phyloP scores from a whole-genome alignment of 1,139 yeast genomes.

The Candida mesenterica region DNA sequence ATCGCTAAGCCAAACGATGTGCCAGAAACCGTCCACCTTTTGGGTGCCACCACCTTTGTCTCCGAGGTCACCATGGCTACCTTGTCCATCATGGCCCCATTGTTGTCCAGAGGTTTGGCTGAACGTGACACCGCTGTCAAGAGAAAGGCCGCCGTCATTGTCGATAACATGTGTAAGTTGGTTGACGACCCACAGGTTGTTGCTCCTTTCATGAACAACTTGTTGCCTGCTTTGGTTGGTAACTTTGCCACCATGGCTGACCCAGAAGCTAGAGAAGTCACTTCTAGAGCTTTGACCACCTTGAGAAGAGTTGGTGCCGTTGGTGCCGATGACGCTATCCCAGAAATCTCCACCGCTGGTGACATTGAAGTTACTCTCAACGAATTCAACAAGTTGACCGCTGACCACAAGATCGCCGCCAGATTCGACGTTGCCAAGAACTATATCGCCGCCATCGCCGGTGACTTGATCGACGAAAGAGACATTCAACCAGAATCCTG shows the following conservation, averaged over 20 bases:
- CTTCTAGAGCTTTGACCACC: conserved; percentile 94
- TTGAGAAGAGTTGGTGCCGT: conserved; percentile 98
- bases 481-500: conserved; percentile 89
- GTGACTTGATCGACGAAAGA: conserved; percentile 98
- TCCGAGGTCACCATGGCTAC: conserved; percentile 99
- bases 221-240: conserved; percentile 93
- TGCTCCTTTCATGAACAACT: conserved; percentile 96
- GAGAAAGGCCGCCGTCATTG: conserved; percentile 99
- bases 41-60: conserved; percentile 99
- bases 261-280: conserved; percentile 99
- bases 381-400: conserved; percentile 73
- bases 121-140: conserved; percentile 99
- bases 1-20: conserved; percentile 96
- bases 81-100: conserved; percentile 98
- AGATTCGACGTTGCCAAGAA: conserved; percentile 76
- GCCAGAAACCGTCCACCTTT: conserved; percentile 96
- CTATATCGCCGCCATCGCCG: conserved; percentile 95
- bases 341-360: conserved; percentile 98
- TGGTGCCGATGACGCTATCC: conserved; percentile 82
- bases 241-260: conserved; percentile 97
- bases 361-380: conserved; percentile 83
- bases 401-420: conserved; percentile 64
- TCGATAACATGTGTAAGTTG: conserved; percentile 99
- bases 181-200: conserved; percentile 99
- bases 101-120: conserved; percentile 98